phyloP scores from a whole-genome alignment of 352 stramenopile species.

The Pythium diclinum region DNA sequence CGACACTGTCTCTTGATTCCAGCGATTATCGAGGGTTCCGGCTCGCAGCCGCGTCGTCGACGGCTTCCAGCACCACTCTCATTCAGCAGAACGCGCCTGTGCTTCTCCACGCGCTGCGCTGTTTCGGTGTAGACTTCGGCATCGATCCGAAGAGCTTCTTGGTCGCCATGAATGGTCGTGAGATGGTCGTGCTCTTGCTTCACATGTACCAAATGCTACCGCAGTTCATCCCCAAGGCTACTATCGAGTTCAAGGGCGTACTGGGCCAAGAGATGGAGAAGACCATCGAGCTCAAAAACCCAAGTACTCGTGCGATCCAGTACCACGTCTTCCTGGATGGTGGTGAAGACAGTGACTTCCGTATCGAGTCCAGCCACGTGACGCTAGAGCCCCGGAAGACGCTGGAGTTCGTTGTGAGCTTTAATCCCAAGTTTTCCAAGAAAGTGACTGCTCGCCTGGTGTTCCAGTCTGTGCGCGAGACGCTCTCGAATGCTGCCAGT shows the following conservation, averaged over 20 bases:
- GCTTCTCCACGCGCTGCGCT: conserved; percentile 56
- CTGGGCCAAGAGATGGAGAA: conserved; percentile 89
- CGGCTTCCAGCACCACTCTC: conserved; percentile 27
- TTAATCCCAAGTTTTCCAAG: conserved; percentile 79
- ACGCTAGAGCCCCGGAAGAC: conserved; percentile 77
- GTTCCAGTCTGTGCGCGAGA: conserved; percentile 72
- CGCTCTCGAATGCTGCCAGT: conserved; percentile 25
- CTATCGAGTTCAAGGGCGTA: conserved; percentile 89
- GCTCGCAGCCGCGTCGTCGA: neutral
- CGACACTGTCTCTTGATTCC: conserved; percentile 61
- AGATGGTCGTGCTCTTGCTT: conserved; percentile 84
- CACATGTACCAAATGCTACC: conserved; percentile 90
- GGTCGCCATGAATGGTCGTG: conserved; percentile 49
- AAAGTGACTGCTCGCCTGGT: conserved; percentile 86
- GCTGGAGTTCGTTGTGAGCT: conserved; percentile 77
- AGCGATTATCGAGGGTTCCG: conserved; percentile 74
- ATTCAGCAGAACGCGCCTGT: conserved; percentile 53
- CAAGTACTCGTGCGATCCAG: conserved; percentile 66
- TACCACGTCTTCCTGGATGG: conserved; percentile 90
- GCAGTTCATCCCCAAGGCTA: conserved; percentile 91
- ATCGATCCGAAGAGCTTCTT: conserved; percentile 54
- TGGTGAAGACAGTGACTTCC: conserved; percentile 51
- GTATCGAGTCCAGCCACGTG: conserved; percentile 62
- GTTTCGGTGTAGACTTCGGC: conserved; percentile 82
- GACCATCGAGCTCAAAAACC: conserved; percentile 93